Conservation (phyloP, 495 filamentous ascomycete genomes). For the Trypethelium eluteriae region DNA sequence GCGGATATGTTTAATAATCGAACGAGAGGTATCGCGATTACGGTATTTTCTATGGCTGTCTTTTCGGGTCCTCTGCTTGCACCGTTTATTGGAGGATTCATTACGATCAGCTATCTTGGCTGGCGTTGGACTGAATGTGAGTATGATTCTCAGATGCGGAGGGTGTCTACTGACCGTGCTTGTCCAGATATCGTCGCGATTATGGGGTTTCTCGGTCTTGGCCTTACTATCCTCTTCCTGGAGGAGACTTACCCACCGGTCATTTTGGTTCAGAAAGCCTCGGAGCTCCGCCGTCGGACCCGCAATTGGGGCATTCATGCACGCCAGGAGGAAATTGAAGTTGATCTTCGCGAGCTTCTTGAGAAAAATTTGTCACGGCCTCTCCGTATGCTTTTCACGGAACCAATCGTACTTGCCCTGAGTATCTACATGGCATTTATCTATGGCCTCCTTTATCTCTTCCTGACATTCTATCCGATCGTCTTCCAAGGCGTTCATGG, state of each 20-base stretch:
- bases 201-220: conserved; percentile 69
- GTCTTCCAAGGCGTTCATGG: conserved; percentile 68
- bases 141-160: background rate
- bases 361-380: conserved; percentile 80
- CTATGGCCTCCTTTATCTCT: conserved; percentile 74
- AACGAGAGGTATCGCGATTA: conserved; percentile 69
- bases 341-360: conserved; percentile 70
- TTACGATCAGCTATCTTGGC: conserved; percentile 55
- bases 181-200: conserved; percentile 48
- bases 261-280: conserved; percentile 68
- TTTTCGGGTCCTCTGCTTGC: conserved; percentile 76
- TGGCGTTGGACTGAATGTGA: conserved; percentile 79
- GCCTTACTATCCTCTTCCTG: conserved; percentile 63
- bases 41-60: conserved; percentile 75
- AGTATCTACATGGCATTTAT: conserved; percentile 79
- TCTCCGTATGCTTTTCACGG: conserved; percentile 66
- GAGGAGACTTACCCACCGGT: conserved; percentile 78
- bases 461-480: conserved; percentile 72
- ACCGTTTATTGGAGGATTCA: conserved; percentile 82
- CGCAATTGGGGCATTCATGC: conserved; percentile 92
- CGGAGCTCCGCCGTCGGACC: conserved; percentile 69
- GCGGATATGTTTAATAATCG: conserved; percentile 81
- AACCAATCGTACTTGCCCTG: conserved; percentile 69
- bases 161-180: background rate
- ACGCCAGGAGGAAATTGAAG: conserved; percentile 86